Evolutionary conservation across 2,329 filamentous ascomycete genomes (phyloP).

Genomic region (Immersiporthe knoxdaviesiana): DNA sequence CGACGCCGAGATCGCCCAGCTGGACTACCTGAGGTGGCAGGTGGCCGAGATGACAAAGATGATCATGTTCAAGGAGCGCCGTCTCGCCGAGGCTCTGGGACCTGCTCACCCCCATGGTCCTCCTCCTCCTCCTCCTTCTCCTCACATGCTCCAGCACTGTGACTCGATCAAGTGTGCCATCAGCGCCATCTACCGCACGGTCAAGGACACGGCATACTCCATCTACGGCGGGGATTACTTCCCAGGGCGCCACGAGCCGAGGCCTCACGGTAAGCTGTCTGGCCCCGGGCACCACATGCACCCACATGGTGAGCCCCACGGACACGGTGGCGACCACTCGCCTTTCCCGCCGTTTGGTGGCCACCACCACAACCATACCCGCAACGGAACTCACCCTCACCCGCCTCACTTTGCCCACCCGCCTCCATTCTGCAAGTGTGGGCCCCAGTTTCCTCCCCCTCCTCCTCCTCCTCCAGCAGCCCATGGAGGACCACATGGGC

Average conservation of each 20-base stretch:
- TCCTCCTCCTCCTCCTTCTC: constrained; percentile 25
- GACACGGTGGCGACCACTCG: constrained; percentile 30
- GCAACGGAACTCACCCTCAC: constrained; percentile 35
- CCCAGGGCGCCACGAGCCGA: constrained; percentile 27
- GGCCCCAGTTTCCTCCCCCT: constrained; percentile 34
- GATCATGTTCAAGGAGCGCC: constrained; percentile 47
- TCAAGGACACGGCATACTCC: constrained; percentile 42
- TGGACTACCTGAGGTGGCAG: constrained; percentile 48
- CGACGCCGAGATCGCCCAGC: constrained; percentile 48
- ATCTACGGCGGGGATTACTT: constrained; percentile 37
- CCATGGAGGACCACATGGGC: constrained; percentile 28
- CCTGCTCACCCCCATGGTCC: constrained; percentile 28
- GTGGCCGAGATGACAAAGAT: constrained; percentile 46
- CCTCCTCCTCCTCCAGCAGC: constrained; percentile 28
- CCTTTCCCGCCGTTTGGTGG: constrained; percentile 31
- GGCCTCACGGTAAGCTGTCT: constrained; percentile 33
- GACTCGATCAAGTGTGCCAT: constrained; percentile 49
- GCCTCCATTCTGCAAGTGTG: constrained; percentile 37
- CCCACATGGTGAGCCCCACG: constrained; percentile 13
- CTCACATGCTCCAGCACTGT: constrained; percentile 41
- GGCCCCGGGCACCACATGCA: constrained; percentile 28
- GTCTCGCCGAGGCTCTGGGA: constrained; percentile 43
- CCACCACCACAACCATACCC: constrained; percentile 27
- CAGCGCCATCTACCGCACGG: constrained; percentile 42
- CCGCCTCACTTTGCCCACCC: constrained; percentile 34